Percentiles rank a stretch among this genome's conserved stretches.
These are phyloP conservation scores for Chlamydomonas sp. DNA, from an alignment of 139 green algal species.

Conservation along the genomic window DNA sequence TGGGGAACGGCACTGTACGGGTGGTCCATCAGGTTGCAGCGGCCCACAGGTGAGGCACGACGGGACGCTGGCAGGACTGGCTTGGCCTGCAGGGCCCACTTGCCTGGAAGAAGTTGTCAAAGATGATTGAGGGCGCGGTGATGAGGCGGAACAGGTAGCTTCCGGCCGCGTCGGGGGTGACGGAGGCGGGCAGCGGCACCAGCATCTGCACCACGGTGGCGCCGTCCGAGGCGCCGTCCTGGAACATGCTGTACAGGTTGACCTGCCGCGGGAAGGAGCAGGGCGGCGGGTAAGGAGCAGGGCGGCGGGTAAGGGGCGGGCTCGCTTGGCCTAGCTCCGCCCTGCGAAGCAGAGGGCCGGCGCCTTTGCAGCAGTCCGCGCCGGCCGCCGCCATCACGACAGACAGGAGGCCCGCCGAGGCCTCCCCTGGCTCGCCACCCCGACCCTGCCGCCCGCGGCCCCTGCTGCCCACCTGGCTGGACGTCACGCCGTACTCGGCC, in stretches of 20 bases:
- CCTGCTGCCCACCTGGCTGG: not conserved
- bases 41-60: too few species aligned
- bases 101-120: not conserved
- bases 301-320: not conserved
- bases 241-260: not conserved
- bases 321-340: not conserved
- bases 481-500: not conserved
- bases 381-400: too few species aligned
- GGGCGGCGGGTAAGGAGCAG: not conserved
- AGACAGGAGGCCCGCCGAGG: too few species aligned
- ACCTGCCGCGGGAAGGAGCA: not conserved
- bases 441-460: too few species aligned
- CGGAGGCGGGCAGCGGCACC: not conserved
- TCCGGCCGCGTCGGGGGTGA: not conserved
- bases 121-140: conserved; percentile 24
- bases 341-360: too few species aligned
- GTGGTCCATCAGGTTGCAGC: too few species aligned
- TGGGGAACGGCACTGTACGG: too few species aligned
- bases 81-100: too few species aligned
- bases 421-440: too few species aligned
- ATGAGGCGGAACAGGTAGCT: conserved; percentile 26
- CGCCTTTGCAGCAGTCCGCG: too few species aligned
- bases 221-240: not conserved
- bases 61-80: too few species aligned
- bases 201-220: not conserved